Percentiles rank a stretch among this genome's conserved stretches.
phyloP scores from a whole-genome alignment of 305 asterid genomes.

The Fraxinus ornus region DNA sequence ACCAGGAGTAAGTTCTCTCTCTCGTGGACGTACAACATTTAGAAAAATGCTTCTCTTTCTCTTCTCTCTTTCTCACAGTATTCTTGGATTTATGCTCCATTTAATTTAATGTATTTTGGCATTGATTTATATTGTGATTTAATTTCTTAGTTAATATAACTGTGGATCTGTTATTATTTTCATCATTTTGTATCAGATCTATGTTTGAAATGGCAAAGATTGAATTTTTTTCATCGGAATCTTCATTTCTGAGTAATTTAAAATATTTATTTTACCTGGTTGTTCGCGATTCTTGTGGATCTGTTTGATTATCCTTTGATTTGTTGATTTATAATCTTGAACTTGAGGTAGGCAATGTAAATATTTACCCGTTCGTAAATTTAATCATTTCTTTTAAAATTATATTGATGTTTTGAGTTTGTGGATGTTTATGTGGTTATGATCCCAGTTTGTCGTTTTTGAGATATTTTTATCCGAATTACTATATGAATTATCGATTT shows the following conservation, averaged over 20 bases:
- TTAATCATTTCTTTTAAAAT: neutral
- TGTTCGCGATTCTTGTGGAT: constrained; percentile 16
- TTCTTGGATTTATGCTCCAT: constrained; percentile 22
- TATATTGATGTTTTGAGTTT: neutral
- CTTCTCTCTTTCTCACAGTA: constrained; percentile 17
- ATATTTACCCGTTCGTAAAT: neutral
- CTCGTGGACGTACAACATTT: constrained; percentile 1
- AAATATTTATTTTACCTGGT: neutral
- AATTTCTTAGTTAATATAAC: constrained; percentile 16
- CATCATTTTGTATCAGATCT: constrained; percentile 42
- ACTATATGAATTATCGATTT: constrained; percentile 13
- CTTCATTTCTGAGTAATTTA: constrained; percentile 18
- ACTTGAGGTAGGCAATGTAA: neutral
- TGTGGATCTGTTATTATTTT: constrained; percentile 43
- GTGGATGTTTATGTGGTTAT: neutral
- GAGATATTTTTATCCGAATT: constrained; percentile 5
- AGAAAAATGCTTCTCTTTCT: constrained; percentile 25
- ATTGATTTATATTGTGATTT: neutral
- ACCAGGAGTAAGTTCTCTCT: constrained; percentile 80
- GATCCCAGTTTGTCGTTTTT: neutral
- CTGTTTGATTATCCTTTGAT: constrained; percentile 19
- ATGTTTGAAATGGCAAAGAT: constrained; percentile 28
- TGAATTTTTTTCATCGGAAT: constrained; percentile 33
- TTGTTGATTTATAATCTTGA: neutral
- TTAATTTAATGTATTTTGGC: constrained; percentile 1